Conservation (phyloP, 2,329 filamentous ascomycete genomes). For the Curvularia spicifera region DNA sequence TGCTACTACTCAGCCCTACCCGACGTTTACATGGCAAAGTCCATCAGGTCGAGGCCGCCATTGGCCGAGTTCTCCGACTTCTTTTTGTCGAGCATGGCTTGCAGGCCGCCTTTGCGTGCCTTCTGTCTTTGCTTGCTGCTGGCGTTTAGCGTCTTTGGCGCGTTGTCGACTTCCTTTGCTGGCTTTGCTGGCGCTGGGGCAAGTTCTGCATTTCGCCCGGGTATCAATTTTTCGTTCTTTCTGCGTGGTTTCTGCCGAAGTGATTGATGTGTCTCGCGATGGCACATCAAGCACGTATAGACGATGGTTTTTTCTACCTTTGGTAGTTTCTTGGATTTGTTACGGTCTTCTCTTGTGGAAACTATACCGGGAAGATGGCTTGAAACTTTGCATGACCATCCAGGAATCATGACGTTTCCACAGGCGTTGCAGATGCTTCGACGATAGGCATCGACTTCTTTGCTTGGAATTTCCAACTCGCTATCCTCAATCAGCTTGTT, state of each 20-base stretch:
- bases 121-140: slow-evolving; percentile 64
- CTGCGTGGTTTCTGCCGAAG: slow-evolving; percentile 29
- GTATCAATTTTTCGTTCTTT: slow-evolving; percentile 24
- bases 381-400: slow-evolving; percentile 42
- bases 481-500: slow-evolving; percentile 39
- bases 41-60: slow-evolving; percentile 58
- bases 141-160: slow-evolving; percentile 49
- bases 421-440: slow-evolving; percentile 48
- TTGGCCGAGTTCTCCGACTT: slow-evolving; percentile 46
- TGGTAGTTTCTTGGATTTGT: slow-evolving; percentile 10
- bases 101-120: slow-evolving; percentile 60
- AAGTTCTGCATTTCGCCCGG: slow-evolving; percentile 4
- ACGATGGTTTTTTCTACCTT: slow-evolving; percentile 29
- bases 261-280: slow-evolving; percentile 38
- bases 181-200: slow-evolving; percentile 4
- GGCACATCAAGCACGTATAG: slow-evolving; percentile 42
- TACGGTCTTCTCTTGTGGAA: slow-evolving; percentile 8
- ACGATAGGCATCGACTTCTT: slow-evolving; percentile 39
- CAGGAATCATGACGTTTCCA: slow-evolving; percentile 48
- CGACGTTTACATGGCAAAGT: slow-evolving; percentile 57
- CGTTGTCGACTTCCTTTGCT: slow-evolving; percentile 18
- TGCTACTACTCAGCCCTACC: slow-evolving; percentile 36
- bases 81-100: slow-evolving; percentile 59
- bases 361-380: slow-evolving; percentile 8
- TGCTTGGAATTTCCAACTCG: slow-evolving; percentile 32